Percentiles rank a stretch among this genome's conserved stretches.
phyloP scores from a whole-genome alignment of 2,329 filamentous ascomycete species.

The Pseudonectria foliicola region DNA sequence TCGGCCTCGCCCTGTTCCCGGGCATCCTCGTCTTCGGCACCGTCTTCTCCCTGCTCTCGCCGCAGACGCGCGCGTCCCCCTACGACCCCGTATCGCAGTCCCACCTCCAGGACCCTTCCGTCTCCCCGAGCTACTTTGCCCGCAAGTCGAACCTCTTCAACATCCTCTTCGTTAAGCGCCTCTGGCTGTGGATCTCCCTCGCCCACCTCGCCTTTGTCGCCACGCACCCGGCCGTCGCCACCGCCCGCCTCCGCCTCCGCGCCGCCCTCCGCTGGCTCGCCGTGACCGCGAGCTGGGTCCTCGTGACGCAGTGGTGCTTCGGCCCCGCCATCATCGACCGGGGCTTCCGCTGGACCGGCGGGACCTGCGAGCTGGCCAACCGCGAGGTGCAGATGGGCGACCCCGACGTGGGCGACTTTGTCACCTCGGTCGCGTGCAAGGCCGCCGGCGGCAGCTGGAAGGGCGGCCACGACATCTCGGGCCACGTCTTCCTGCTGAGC shows the following conservation, averaged over 20 bases:
- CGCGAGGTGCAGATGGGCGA: constrained; percentile 40
- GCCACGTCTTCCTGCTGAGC: constrained; percentile 89
- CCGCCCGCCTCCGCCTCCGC: constrained; percentile 36
- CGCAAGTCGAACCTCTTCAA: constrained; percentile 93
- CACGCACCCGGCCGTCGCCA: constrained; percentile 53
- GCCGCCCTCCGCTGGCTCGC: constrained; percentile 62
- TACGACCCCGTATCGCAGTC: constrained; percentile 59
- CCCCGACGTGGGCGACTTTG: constrained; percentile 40
- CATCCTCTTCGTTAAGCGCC: constrained; percentile 84
- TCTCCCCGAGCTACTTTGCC: constrained; percentile 80
- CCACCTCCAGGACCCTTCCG: constrained; percentile 46
- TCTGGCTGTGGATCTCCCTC: constrained; percentile 83
- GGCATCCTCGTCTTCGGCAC: constrained; percentile 72
- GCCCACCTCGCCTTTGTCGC: constrained; percentile 65
- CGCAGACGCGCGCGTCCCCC: constrained; percentile 54
- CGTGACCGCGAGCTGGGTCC: constrained; percentile 72
- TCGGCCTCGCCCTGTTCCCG: constrained; percentile 67
- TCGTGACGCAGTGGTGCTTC: constrained; percentile 96
- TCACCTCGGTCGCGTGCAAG: constrained; percentile 77
- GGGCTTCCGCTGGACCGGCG: constrained; percentile 81
- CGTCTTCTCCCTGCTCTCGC: constrained; percentile 71
- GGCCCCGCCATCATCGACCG: constrained; percentile 86
- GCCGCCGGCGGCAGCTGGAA: constrained; percentile 74
- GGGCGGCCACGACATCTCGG: constrained; percentile 94
- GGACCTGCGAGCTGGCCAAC: constrained; percentile 62